Percentiles rank a stretch among this genome's conserved stretches.
phyloP scores from a whole-genome alignment of 192 early-diverging fungal genomes.

The Phlyctochytrium bullatum region DNA sequence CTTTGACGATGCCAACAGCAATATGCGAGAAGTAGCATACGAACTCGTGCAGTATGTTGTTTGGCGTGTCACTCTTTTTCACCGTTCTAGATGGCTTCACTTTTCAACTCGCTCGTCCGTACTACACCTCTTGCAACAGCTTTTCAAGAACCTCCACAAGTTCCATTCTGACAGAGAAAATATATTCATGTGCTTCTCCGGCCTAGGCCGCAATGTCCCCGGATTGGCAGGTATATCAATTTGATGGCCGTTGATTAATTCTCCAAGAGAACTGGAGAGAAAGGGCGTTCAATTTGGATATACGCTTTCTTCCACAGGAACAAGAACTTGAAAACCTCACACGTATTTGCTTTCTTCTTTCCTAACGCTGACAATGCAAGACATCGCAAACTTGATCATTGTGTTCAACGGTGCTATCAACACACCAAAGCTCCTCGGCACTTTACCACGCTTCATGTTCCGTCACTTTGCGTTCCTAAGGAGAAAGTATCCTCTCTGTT shows the following conservation, averaged over 20 bases:
- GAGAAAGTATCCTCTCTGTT: constrained; percentile 68
- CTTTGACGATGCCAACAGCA: constrained; percentile 69
- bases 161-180: constrained; percentile 69
- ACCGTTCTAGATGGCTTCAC: background rate
- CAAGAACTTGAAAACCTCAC: constrained; percentile 61
- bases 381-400: constrained; percentile 73
- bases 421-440: constrained; percentile 47
- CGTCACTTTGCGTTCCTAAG: constrained; percentile 72
- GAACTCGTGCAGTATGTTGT: constrained; percentile 65
- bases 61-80: too few relatives aligned
- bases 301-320: constrained; percentile 69
- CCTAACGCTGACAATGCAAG: constrained; percentile 23
- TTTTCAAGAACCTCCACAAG: constrained; percentile 60
- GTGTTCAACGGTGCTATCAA: constrained; percentile 70
- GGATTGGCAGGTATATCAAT: constrained; percentile 24
- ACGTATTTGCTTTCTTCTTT: constrained; percentile 36
- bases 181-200: constrained; percentile 64
- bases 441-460: constrained; percentile 72
- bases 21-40: constrained; percentile 71
- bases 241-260: background rate
- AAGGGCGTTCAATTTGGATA: constrained; percentile 61
- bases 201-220: constrained; percentile 63
- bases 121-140: too few relatives aligned
- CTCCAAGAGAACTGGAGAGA: constrained; percentile 32
- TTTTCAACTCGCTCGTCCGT: too few relatives aligned